Evolutionary conservation across 2,329 filamentous ascomycete species (phyloP).

Genomic region (Fusarium scirpi): DNA sequence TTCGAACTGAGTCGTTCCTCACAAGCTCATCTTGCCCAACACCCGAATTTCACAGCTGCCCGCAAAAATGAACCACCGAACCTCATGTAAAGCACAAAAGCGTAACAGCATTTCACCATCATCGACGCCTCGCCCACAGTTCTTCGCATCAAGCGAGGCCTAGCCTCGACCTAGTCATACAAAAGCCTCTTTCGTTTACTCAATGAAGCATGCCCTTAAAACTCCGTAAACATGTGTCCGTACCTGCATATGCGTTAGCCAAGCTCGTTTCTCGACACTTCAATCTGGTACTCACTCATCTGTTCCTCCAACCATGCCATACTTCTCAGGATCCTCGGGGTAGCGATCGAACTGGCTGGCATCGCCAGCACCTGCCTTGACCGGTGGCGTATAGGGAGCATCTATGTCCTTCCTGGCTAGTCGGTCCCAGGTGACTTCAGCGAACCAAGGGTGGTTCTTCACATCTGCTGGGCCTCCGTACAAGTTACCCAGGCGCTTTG

Average conservation of each 20-base stretch:
- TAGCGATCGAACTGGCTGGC: slow-evolving; percentile 98
- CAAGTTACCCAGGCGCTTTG: slow-evolving; percentile 93
- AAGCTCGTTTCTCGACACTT: neutral
- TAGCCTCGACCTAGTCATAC: slow-evolving; percentile 35
- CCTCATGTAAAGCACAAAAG: slow-evolving; percentile 10
- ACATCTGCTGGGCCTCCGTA: slow-evolving; percentile 92
- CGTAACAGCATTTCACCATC: slow-evolving; percentile 11
- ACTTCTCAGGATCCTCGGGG: slow-evolving; percentile 94
- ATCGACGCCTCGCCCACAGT: slow-evolving; percentile 16
- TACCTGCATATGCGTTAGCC: slow-evolving; percentile 62
- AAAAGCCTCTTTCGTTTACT: slow-evolving; percentile 30
- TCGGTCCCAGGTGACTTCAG: slow-evolving; percentile 97
- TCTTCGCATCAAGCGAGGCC: slow-evolving; percentile 20
- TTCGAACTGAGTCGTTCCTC: slow-evolving; percentile 10
- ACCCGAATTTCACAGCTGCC: slow-evolving; percentile 3
- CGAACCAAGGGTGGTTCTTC: slow-evolving; percentile 96
- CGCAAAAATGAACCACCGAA: slow-evolving; percentile 9
- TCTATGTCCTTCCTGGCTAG: slow-evolving; percentile 96
- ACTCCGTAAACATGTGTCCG: slow-evolving; percentile 81
- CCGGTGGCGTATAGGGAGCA: slow-evolving; percentile 95
- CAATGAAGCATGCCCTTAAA: slow-evolving; percentile 59
- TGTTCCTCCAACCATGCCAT: slow-evolving; percentile 76
- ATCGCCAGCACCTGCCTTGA: slow-evolving; percentile 92
- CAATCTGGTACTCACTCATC: slow-evolving; percentile 77
- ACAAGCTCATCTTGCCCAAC: slow-evolving; percentile 15